Percentiles rank a stretch among this genome's conserved stretches.
These are phyloP conservation scores for Pneumocystis wakefieldiae DNA, from an alignment of 1,139 yeast species.

Conservation along the genomic window DNA sequence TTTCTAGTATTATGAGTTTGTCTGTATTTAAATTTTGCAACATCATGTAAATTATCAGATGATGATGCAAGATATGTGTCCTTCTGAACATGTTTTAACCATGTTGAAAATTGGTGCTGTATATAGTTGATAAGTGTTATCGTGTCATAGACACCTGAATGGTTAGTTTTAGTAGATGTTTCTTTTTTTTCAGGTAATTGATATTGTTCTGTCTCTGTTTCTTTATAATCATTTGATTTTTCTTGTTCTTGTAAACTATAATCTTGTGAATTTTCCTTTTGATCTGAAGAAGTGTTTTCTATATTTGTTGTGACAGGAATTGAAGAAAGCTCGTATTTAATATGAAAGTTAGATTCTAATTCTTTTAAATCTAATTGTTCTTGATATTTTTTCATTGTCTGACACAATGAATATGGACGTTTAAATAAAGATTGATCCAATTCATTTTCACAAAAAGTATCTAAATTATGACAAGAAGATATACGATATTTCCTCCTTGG, in stretches of 20 bases:
- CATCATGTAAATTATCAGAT: background rate
- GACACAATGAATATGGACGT: background rate
- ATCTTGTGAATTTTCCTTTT: background rate
- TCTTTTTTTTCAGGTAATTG: background rate
- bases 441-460: background rate
- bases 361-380: background rate
- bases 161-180: background rate
- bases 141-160: background rate
- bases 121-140: background rate
- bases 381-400: background rate
- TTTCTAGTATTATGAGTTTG: background rate
- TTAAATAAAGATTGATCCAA: background rate
- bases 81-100: background rate
- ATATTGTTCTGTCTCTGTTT: background rate
- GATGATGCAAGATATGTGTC: background rate
- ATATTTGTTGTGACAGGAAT: background rate
- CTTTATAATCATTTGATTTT: background rate
- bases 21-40: background rate
- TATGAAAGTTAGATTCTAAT: background rate
- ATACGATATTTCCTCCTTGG: background rate
- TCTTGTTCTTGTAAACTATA: background rate
- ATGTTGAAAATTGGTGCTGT: background rate
- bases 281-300: background rate
- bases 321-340: background rate
- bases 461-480: background rate